Evolutionary conservation across 164 flowering plant genomes (phyloP), one percentile per base, ranked within the genome.

Genomic region (Aristolochia contorta): DNA sequence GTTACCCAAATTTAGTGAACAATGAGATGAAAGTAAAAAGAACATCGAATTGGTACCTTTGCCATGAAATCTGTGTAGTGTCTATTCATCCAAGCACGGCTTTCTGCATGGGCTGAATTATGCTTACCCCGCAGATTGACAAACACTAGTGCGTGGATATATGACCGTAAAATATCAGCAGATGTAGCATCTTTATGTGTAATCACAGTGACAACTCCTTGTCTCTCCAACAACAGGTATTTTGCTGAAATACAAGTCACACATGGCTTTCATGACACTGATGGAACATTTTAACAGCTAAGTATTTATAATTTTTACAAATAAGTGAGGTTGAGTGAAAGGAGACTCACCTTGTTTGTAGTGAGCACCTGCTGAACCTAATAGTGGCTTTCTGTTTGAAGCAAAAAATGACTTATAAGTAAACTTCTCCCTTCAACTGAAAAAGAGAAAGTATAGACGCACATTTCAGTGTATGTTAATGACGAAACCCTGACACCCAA

Each of bases 71-170:
- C 70, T 56, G 72, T 74, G 57, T 87, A 94, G n/a, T 89, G 61
- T 66, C 81, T 82, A 65, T 78, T 88, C 84, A 94, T 87, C 99
- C 99, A 94, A 56, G 72, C 50, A 46, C 66, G 79, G 72, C 97
- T 84, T 65, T 88, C 85, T 12, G 61, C 62, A 70, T 85, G 80
- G 1, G 57, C 4, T 24, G 75, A 69, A 43, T 20, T 61, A 49
- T 59, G 67, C 64, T 66, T 69, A 14, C 61, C 77, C 20, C 27
- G 21, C 48, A 75, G 69, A 64, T 70, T 71, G 65, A 83, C 84
- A 81, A 83, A 41, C 50, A 84, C 90, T 67, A 84, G 86, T 14
- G 96, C 96, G 75, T 91, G 99, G 60, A 89, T 61, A 68, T 72
- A 89, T 22, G 96, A 79, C 71, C 81, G 82, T 74, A 94, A 65